These are phyloP conservation scores for Cyberlindnera mycetangii DNA, from an alignment of 805 yeast species.

Conservation along the genomic window DNA sequence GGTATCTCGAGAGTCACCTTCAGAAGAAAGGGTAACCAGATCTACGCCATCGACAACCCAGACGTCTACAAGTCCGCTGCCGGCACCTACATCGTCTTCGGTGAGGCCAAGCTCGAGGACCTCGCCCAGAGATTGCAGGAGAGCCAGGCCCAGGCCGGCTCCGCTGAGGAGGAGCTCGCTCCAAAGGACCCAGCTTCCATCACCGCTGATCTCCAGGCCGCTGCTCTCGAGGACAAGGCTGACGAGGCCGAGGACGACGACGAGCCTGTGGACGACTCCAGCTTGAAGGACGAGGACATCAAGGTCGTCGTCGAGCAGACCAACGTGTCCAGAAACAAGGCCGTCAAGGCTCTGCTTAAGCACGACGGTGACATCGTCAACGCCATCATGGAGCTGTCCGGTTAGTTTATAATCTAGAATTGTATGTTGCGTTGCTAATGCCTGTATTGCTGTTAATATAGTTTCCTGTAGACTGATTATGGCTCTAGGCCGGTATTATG, in stretches of 20 bases:
- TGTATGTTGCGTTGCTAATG: too few species aligned
- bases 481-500: too few species aligned
- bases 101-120: conserved; percentile 97
- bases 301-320: conserved; percentile 90
- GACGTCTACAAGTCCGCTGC: conserved; percentile 92
- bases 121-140: conserved; percentile 83
- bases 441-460: neutral
- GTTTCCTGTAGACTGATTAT: neutral
- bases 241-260: conserved; percentile 51
- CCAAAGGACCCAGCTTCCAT: conserved; percentile 74
- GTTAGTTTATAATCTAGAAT: conserved; percentile 11
- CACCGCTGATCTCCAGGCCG: conserved; percentile 77
- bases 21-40: conserved; percentile 88
- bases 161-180: conserved; percentile 48
- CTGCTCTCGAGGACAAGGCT: conserved; percentile 47
- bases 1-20: conserved; percentile 95
- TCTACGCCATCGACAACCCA: conserved; percentile 88
- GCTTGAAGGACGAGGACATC: conserved; percentile 78
- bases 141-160: conserved; percentile 50
- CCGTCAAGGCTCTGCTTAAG: conserved; percentile 83
- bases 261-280: conserved; percentile 80
- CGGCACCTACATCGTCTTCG: conserved; percentile 94
- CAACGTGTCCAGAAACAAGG: conserved; percentile 83
- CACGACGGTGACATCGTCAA: conserved; percentile 94
- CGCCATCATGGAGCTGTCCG: conserved; percentile 81